phyloP scores from a whole-genome alignment of 371 early-diverging fungal genomes.

The Zychaea mexicana region DNA sequence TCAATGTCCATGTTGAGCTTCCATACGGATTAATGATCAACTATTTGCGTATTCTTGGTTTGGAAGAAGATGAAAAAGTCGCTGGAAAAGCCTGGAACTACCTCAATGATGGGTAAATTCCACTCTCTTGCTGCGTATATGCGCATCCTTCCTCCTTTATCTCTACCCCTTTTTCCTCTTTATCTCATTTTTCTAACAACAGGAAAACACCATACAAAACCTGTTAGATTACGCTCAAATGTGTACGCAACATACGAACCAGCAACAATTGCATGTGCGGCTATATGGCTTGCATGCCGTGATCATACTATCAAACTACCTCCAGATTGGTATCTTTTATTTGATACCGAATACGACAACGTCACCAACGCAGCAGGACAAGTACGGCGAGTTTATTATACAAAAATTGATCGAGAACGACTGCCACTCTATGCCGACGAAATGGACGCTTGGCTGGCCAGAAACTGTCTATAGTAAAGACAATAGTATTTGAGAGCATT shows the following conservation, averaged over 20 bases:
- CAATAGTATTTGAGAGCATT: not conserved
- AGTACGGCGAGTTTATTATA: conserved; percentile 61
- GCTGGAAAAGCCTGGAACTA: conserved; percentile 89
- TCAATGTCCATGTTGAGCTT: conserved; percentile 94
- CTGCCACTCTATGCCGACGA: conserved; percentile 38
- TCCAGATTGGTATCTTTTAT: conserved; percentile 83
- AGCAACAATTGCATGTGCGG: conserved; percentile 86
- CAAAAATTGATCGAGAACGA: conserved; percentile 39
- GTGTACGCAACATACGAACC: conserved; percentile 87
- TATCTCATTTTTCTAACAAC: no score
- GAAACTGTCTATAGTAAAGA: not conserved
- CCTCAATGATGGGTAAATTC: conserved; percentile 77
- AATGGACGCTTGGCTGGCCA: conserved; percentile 11
- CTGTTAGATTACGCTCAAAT: conserved; percentile 71
- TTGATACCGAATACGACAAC: conserved; percentile 79
- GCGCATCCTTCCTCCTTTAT: not conserved
- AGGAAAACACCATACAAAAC: not conserved
- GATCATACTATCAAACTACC: conserved; percentile 71
- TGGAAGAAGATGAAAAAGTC: conserved; percentile 73
- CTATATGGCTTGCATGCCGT: conserved; percentile 83
- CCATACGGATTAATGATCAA: conserved; percentile 94
- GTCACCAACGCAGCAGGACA: conserved; percentile 62
- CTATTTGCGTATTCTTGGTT: conserved; percentile 81
- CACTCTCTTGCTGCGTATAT: not conserved
- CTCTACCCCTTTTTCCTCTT: not conserved